Evolutionary conservation across 78 protist species (phyloP), one percentile per base, ranked within the genome.

Genomic region (Dictyostelium firmibasis): DNA sequence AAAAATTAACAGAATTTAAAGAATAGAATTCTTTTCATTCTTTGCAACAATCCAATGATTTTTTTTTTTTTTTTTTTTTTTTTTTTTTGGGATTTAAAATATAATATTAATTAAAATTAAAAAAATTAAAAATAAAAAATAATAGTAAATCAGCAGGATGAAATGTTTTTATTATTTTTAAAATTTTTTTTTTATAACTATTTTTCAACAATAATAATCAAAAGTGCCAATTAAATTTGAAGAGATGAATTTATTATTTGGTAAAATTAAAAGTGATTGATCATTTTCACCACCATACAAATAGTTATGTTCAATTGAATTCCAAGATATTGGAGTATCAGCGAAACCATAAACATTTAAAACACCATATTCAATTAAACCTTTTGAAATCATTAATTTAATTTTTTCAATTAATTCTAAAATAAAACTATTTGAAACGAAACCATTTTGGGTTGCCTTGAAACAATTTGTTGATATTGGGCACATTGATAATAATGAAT

Each of bases 241-340:
- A 41, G 74, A 53, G 6, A 44, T 18, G 35, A 31, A 81, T 69
- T 81, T 18, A 64, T 81, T 81, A 41, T 87, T 38, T 76, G 44
- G 44, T 62, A 79, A 16, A 29, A 89, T 41, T 10, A 81, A 29
- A 6, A 89, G 7, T 1, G 83, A 81, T 18, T 89, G 74, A 64
- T 89, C 86, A 69, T 89, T 89, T 44, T 89, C 94, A 70, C 87
- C 94, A 36, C 62, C 77, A 23, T 62, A n/a, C 0, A 41, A 23
- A 67, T 81, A 89, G 18, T 31, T 20, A 33, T 89, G 94, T 69
- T 89, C 94, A 44, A 41, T 81, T 23, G 36, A 29, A 31, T n/a
- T 35, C 94, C 94, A 89, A 10, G 72, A 50, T 1, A 89, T 67
- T n/a, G 94, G 94, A 14, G 94, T 67, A 81, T 89, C 94, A 60